A percentile compares a stretch with the other conserved stretches of the same genome.
Conservation (phyloP, 1,139 yeast genomes). For the Yamadazyma trypodendri region DNA sequence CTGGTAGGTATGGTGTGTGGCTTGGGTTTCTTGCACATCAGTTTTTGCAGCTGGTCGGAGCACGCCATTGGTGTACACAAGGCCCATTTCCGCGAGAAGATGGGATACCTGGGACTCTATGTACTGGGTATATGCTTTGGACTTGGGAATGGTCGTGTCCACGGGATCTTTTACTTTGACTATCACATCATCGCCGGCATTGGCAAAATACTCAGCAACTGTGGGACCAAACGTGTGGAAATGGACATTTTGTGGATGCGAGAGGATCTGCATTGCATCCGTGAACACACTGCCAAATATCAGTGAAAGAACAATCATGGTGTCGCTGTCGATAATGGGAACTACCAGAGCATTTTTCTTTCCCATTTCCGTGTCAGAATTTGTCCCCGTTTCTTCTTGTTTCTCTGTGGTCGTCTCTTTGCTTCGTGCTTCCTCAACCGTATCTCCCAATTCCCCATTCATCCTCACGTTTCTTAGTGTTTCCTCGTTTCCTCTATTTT, state of each 20-base stretch:
- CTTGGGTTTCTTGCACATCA: neutral
- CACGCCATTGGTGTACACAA: neutral
- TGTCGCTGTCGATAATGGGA: slow-evolving; percentile 4
- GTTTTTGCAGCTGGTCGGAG: neutral
- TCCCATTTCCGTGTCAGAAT: no score
- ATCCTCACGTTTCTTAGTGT: neutral
- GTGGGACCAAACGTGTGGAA: slow-evolving; percentile 1
- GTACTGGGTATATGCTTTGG: neutral
- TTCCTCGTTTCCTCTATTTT: neutral
- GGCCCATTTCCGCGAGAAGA: slow-evolving; percentile 3
- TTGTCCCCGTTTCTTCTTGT: neutral
- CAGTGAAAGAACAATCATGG: slow-evolving; percentile 7
- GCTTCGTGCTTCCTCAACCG: no score
- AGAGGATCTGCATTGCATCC: slow-evolving; percentile 8
- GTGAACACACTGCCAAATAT: slow-evolving; percentile 10
- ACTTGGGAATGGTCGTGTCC: neutral
- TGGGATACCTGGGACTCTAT: slow-evolving; percentile 2
- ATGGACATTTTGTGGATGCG: slow-evolving; percentile 2
- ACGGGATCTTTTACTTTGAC: neutral
- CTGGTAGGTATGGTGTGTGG: neutral
- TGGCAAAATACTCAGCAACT: neutral
- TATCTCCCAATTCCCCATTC: neutral
- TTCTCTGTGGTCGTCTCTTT: neutral
- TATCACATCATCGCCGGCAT: neutral
- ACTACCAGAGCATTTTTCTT: neutral